These are phyloP conservation scores for Neurospora sp. DNA, from an alignment of 2,329 filamentous ascomycete species.

Conservation along the genomic window DNA sequence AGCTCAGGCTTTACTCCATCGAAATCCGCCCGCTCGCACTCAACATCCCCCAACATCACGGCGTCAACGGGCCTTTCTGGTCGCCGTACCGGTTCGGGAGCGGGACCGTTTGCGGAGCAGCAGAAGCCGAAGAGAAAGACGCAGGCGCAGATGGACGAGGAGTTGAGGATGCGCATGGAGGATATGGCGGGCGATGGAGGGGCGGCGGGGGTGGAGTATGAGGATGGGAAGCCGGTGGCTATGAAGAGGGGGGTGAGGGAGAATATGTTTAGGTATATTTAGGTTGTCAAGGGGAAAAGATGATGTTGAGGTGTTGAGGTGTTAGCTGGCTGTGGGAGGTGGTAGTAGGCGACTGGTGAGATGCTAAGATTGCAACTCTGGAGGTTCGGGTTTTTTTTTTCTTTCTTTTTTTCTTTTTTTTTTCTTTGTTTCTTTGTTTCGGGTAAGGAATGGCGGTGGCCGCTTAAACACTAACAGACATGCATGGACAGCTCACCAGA, in stretches of 20 bases:
- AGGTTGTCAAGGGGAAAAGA: background rate
- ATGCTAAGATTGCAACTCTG: too few species aligned
- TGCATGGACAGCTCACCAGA: too few species aligned
- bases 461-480: too few species aligned
- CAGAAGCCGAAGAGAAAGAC: slow-evolving; percentile 35
- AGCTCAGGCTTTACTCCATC: background rate
- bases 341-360: too few species aligned
- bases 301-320: too few species aligned
- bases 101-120: background rate
- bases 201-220: slow-evolving; percentile 61
- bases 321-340: background rate
- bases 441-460: too few species aligned
- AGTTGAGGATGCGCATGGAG: slow-evolving; percentile 56
- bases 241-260: slow-evolving; percentile 67
- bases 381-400: too few species aligned
- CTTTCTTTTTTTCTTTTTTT: too few species aligned
- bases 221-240: slow-evolving; percentile 60
- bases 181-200: slow-evolving; percentile 61
- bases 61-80: background rate
- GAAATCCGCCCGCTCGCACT: background rate
- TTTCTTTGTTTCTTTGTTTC: too few species aligned
- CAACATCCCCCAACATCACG: background rate
- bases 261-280: slow-evolving; percentile 71
- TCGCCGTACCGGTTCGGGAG: background rate
- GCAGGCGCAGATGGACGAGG: slow-evolving; percentile 54